Evolutionary conservation across 2,329 filamentous ascomycete genomes (phyloP).

Genomic region (Massarina eburnea): DNA sequence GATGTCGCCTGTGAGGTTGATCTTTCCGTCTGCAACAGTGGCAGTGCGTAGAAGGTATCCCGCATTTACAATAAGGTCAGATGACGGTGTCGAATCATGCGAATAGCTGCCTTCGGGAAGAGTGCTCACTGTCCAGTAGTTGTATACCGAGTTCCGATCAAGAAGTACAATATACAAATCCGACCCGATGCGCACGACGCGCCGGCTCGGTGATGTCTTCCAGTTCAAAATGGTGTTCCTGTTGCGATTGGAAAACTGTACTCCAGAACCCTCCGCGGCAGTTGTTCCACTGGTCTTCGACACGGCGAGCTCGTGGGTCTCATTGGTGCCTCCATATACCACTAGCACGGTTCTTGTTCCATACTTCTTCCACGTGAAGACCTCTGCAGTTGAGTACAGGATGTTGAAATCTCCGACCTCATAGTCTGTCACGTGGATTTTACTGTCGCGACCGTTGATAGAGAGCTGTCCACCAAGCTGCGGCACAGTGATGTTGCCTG

Average conservation of each 20-base stretch:
- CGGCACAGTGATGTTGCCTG: conserved; percentile 56
- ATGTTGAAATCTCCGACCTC: conserved; percentile 58
- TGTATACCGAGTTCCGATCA: conserved; percentile 66
- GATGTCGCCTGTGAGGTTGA: conserved; percentile 69
- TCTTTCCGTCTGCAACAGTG: conserved; percentile 52
- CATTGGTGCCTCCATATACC: conserved; percentile 62
- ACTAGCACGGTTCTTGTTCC: conserved; percentile 58
- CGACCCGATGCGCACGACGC: conserved; percentile 51
- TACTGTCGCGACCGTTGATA: conserved; percentile 64
- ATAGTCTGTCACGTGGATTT: conserved; percentile 66
- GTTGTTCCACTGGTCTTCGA: conserved; percentile 27
- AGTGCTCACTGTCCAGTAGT: conserved; percentile 61
- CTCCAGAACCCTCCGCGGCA: conserved; percentile 40
- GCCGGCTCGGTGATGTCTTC: conserved; percentile 53
- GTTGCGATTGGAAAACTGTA: conserved; percentile 38
- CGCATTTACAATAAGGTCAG: conserved; percentile 57
- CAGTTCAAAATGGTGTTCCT: conserved; percentile 55
- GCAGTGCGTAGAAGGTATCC: conserved; percentile 65
- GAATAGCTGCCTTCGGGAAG: conserved; percentile 15
- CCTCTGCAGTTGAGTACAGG: conserved; percentile 67
- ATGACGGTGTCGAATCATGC: conserved; percentile 15
- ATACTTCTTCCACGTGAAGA: conserved; percentile 66
- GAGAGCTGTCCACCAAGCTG: conserved; percentile 57
- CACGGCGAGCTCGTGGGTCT: conserved; percentile 63
- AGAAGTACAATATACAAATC: conserved; percentile 56